Base-by-base conservation (phyloP, 768 basidiomycete genomes). In the Polyporus arcularius region DNA sequence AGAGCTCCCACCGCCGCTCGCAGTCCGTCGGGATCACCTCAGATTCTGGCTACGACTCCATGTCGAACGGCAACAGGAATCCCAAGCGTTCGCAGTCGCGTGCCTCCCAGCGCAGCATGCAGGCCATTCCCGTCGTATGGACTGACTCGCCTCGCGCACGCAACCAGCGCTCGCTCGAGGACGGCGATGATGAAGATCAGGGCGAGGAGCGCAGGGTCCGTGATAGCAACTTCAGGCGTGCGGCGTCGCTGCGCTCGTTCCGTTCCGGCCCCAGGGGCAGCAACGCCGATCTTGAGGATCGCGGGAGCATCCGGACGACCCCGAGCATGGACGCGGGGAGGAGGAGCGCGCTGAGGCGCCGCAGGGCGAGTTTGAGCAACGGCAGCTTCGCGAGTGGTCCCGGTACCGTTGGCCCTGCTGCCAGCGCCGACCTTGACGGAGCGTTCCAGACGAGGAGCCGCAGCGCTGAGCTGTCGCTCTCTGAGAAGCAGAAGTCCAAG, bases 301-400 rank as follows among this genome's bases (percentile, higher is more conserved):
- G 61, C 18, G 66, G 49, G 15, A 68, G 65, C 59, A 28, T 65
- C 26, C 58, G 64, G 42, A 68, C 65, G 16, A 47, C 58, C n/a
- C 55, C 57, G 31, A 48, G 57, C 14, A 21, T 46, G 40, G 35
- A 41, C 7, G 21, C 21, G 21, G 21, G 21, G 21, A 26, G 21
- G 21, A 47, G 60, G 58, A 57, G 41, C 53, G 31, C 45, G 39
- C 18, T 48, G 39, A 48, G 58, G 31, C 39, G 63, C 12, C 65
- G 68, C 10, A 52, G 67, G 16, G 53, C 61, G 32, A 72, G 67
- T 53, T 48, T 67, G 45, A 64, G 38, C 30, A 68, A 70, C 8
- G 70, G 72, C 51, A 64, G 82, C 4, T 86, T 88, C 68, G 78
- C 78, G 30, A 77, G 79, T 47, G 87, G 86, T 1, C 81, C 85